These are phyloP conservation scores for Rhizopus arrhizus DNA, from an alignment of 371 early-diverging fungal species.

Conservation along the genomic window DNA sequence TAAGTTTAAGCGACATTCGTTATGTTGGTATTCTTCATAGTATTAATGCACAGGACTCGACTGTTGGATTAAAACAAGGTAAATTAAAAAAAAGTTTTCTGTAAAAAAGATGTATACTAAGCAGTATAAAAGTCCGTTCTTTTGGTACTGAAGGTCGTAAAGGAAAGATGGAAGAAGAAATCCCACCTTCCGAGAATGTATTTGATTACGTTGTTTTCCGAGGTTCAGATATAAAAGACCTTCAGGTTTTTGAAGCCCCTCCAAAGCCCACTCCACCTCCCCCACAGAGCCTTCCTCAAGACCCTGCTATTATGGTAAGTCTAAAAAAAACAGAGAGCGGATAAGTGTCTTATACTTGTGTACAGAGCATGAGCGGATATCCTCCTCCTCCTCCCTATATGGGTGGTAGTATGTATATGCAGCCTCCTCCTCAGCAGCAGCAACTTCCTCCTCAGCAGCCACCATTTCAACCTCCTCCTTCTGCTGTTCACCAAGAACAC, in stretches of 20 bases:
- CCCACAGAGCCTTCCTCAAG: conserved; percentile 71
- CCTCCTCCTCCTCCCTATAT: conserved; percentile 46
- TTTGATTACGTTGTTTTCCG: conserved; percentile 92
- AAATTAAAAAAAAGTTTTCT: conserved; percentile 8
- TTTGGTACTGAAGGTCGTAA: conserved; percentile 86
- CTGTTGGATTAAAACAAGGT: conserved; percentile 91
- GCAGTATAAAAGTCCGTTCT: conserved; percentile 62
- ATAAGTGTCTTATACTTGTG: neutral
- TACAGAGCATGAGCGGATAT: conserved; percentile 41
- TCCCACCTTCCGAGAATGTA: conserved; percentile 79
- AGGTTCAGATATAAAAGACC: conserved; percentile 91
- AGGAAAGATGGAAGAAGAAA: conserved; percentile 80
- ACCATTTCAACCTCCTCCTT: neutral
- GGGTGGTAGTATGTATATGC: conserved; percentile 24
- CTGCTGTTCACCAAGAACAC: conserved; percentile 7
- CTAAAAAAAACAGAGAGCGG: neutral
- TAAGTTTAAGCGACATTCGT: conserved; percentile 89
- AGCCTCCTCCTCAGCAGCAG: conserved; percentile 33
- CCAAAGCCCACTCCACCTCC: conserved; percentile 56
- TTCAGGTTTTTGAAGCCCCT: conserved; percentile 83
- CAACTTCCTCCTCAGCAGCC: conserved; percentile 22
- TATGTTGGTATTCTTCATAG: conserved; percentile 89
- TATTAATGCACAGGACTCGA: conserved; percentile 86
- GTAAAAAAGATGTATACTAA: no score
- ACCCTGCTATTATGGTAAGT: conserved; percentile 74